Evolutionary conservation across 2,329 filamentous ascomycete species (phyloP), one percentile per base, ranked within the genome.

Genomic region (Xylariaceae sp.): DNA sequence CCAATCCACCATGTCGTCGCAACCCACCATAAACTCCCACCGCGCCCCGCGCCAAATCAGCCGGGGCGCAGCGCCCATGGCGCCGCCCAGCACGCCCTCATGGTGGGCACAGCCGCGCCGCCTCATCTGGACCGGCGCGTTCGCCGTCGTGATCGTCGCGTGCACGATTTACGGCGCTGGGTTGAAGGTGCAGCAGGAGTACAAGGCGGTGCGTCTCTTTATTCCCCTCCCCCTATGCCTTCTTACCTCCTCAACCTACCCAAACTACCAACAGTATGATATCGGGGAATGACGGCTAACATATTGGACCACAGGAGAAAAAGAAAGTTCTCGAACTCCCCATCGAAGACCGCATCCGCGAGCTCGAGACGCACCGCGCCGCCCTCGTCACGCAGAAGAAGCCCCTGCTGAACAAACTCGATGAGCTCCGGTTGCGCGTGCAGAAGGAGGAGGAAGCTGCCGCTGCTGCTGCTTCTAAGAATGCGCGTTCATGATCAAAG

Each of bases 111-210:
- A 60, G 37, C 61, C 64, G 39, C 71, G 69, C 61, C 63, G 65
- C 44, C 11, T 71, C 17, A 61, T 72, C 41, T 69, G 69, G 57
- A 79, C 79, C n/a, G 73, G 69, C 39, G 78, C 77, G 39, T 75
- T 80, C 61, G 76, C 74, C 2, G 78, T 77, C 60, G 74, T 80
- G 58, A 74, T 79, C 61, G 72, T 76, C 60, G 77, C 79, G 37
- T 78, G 79, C 59, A 69, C 76, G 50, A 72, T 78, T 51, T 80
- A 80, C 58, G 80, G 80, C 55, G 80, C 79, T 5, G 76, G 77
- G 51, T 67, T 82, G 51, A 81, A 81, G 70, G 74, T 75, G 52
- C 76, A 80, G 60, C 72, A 75, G 59, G 77, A 82, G 62, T 79
- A 75, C 65, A 70, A 73, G 62, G 69, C 78, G 66, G 78, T 80